phyloP scores from a whole-genome alignment of 805 yeast species.

The Yarrowia sp. region DNA sequence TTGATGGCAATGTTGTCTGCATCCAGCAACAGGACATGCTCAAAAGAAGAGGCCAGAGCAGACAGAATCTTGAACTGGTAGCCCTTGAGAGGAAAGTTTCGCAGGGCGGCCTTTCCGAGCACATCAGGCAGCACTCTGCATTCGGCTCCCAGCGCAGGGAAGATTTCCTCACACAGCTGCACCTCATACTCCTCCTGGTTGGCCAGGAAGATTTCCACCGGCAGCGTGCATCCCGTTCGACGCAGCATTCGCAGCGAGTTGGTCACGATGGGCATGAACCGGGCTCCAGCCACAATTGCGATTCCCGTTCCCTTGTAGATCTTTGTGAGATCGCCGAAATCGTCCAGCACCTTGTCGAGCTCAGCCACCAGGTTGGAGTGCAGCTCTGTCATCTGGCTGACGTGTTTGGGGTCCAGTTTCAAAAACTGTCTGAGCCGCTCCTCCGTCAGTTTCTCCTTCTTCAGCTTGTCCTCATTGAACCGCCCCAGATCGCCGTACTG shows the following conservation, averaged over 20 bases:
- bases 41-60: conserved; percentile 67
- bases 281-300: conserved; percentile 79
- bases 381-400: conserved; percentile 46
- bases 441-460: conserved; percentile 46
- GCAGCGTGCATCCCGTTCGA: conserved; percentile 63
- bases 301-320: conserved; percentile 48
- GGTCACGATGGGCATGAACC: conserved; percentile 67
- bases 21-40: conserved; percentile 68
- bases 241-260: conserved; percentile 64
- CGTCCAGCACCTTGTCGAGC: conserved; percentile 34
- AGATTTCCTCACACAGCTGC: conserved; percentile 61
- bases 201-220: conserved; percentile 82
- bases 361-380: conserved; percentile 48
- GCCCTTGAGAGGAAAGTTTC: conserved; percentile 52
- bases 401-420: conserved; percentile 46
- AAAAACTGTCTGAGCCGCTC: conserved; percentile 52
- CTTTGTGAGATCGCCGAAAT: neutral
- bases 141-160: conserved; percentile 61
- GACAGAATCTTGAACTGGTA: conserved; percentile 74
- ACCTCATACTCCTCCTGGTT: conserved; percentile 66
- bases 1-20: conserved; percentile 72
- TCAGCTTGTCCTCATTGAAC: conserved; percentile 33
- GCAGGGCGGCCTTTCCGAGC: conserved; percentile 54
- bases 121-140: conserved; percentile 66
- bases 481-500: conserved; percentile 2